Conservation (phyloP, 1,139 yeast species). For the Kazachstania sp. region DNA sequence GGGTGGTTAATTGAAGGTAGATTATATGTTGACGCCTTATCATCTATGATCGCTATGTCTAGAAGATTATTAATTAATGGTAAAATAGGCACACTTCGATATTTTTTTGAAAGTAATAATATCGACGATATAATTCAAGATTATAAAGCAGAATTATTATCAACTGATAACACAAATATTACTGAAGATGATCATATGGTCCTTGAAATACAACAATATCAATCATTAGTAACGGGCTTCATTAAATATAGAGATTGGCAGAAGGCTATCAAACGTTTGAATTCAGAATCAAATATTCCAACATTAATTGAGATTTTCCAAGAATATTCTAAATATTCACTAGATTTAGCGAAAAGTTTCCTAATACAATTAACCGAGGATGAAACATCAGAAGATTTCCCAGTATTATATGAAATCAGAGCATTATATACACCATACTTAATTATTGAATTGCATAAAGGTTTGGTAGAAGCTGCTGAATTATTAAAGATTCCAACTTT, state of each 20-base stretch:
- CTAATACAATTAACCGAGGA: slow-evolving; percentile 28
- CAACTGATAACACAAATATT: slow-evolving; percentile 27
- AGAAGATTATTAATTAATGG: slow-evolving; percentile 64
- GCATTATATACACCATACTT: slow-evolving; percentile 66
- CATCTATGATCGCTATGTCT: slow-evolving; percentile 49
- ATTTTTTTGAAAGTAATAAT: slow-evolving; percentile 45
- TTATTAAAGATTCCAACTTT: slow-evolving; percentile 32
- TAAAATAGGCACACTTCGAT: slow-evolving; percentile 51
- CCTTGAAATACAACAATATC: slow-evolving; percentile 49
- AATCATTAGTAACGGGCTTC: slow-evolving; percentile 37
- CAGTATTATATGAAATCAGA: slow-evolving; percentile 37
- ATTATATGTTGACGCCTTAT: slow-evolving; percentile 61
- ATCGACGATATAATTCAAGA: slow-evolving; percentile 47
- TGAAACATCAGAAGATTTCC: slow-evolving; percentile 20
- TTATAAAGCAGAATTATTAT: slow-evolving; percentile 39
- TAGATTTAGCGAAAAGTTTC: slow-evolving; percentile 23
- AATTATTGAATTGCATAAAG: slow-evolving; percentile 52
- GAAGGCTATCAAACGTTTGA: slow-evolving; percentile 16
- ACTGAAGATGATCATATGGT: slow-evolving; percentile 35
- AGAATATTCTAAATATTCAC: slow-evolving; percentile 20
- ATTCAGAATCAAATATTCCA: slow-evolving; percentile 26
- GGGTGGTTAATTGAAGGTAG: slow-evolving; percentile 69
- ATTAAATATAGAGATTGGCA: slow-evolving; percentile 33
- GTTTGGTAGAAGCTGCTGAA: slow-evolving; percentile 38
- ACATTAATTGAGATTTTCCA: slow-evolving; percentile 26